phyloP scores from a whole-genome alignment of 208 protist species.

The Trichomonas vaginalis region DNA sequence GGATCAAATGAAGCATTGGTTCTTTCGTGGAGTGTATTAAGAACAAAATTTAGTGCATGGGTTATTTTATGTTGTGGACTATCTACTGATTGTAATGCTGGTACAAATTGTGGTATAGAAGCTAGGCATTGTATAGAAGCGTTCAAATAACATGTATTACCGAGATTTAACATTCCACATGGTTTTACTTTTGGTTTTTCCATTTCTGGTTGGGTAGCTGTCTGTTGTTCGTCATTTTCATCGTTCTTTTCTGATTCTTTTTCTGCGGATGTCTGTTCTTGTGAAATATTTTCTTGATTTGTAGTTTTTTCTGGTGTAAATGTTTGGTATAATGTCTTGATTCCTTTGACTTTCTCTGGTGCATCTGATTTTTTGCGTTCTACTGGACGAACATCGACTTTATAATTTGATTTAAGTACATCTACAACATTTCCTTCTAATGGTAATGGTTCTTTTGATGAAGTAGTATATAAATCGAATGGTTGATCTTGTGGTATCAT shows the following conservation, averaged over 20 bases:
- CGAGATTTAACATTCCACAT: not conserved
- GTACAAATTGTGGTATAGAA: not conserved
- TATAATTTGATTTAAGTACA: not conserved
- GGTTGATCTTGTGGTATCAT: not conserved
- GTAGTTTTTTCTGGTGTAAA: not conserved
- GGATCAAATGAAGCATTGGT: not conserved
- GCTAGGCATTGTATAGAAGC: not conserved
- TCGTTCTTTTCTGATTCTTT: not conserved
- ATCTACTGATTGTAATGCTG: not conserved
- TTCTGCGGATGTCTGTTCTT: not conserved
- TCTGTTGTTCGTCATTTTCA: not conserved
- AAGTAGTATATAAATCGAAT: not conserved
- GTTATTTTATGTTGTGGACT: not conserved
- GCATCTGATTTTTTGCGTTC: not conserved
- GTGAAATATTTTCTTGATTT: not conserved
- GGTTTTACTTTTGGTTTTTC: not conserved
- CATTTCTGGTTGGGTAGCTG: not conserved
- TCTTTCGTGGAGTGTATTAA: not conserved
- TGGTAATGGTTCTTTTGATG: not conserved
- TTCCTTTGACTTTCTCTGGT: not conserved
- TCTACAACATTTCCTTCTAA: not conserved
- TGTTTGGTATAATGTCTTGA: not conserved
- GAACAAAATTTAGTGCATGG: not conserved
- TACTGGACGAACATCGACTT: not conserved
- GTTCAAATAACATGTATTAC: conserved; percentile 9